These are phyloP conservation scores for Lipomyces chichibuensis DNA, from an alignment of 805 yeast genomes.

Conservation along the genomic window DNA sequence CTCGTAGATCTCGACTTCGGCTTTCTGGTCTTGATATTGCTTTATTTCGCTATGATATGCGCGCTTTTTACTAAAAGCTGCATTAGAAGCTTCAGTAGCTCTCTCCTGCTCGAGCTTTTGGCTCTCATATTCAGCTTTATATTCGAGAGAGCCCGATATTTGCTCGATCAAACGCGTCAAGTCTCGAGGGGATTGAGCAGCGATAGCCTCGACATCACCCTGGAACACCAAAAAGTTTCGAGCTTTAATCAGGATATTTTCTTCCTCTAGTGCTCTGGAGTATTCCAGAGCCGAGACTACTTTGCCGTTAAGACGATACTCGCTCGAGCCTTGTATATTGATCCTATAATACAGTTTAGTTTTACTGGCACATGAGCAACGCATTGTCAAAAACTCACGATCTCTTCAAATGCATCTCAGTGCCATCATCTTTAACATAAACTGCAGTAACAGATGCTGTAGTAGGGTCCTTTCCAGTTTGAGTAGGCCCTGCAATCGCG, in stretches of 20 bases:
- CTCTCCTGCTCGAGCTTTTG: slow-evolving; percentile 65
- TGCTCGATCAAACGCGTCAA: slow-evolving; percentile 75
- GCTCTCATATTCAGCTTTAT: slow-evolving; percentile 64
- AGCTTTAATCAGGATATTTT: slow-evolving; percentile 85
- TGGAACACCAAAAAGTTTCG: slow-evolving; percentile 92
- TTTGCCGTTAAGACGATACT: slow-evolving; percentile 65
- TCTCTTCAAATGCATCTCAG: slow-evolving; percentile 63
- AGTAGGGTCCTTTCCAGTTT: slow-evolving; percentile 27
- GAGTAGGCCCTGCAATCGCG: slow-evolving; percentile 34
- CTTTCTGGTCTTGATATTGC: slow-evolving; percentile 74
- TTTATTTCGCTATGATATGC: slow-evolving; percentile 71
- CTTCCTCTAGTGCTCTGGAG: slow-evolving; percentile 63
- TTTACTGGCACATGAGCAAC: not conserved
- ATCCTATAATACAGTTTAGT: slow-evolving; percentile 23
- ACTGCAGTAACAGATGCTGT: slow-evolving; percentile 77
- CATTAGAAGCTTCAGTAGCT: slow-evolving; percentile 65
- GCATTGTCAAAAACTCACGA: slow-evolving; percentile 40
- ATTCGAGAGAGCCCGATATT: slow-evolving; percentile 79
- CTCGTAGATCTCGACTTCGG: slow-evolving; percentile 70
- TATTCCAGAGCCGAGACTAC: slow-evolving; percentile 68
- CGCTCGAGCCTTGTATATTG: slow-evolving; percentile 61
- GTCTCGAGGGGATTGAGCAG: slow-evolving; percentile 79
- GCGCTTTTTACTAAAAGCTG: slow-evolving; percentile 69
- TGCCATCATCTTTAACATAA: slow-evolving; percentile 65
- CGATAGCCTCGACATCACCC: slow-evolving; percentile 94